Evolutionary conservation across 768 basidiomycete genomes (phyloP), one percentile per base, ranked within the genome.

Genomic region (Tricholoma furcatifolium): DNA sequence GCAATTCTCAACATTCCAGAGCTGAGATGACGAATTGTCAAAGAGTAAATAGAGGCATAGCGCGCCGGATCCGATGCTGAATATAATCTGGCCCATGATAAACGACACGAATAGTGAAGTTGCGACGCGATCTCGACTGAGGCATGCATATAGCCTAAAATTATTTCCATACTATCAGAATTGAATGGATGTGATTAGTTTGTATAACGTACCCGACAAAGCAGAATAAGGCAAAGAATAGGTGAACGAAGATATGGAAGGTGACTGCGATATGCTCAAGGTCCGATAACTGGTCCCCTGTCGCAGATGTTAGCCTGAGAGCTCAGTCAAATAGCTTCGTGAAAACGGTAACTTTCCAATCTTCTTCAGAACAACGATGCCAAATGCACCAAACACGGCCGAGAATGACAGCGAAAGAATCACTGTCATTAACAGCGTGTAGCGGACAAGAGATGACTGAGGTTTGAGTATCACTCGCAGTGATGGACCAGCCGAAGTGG

Each of bases 41-140:
- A 70, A 70, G 10, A 68, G 60, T 32, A 65, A 45, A 20, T 60
- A 60, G n/a, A 70, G 59, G 57, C 58, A 64, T 12, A 65, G 47
- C n/a, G 59, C 61, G 11, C 69, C 67, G 11, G 64, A 65, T 17
- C 51, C 61, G 18, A 70, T 44, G 42, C 61, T 62, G 55, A 70
- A 67, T 4, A 65, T 53, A 15, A 68, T 43, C 36, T 68, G 66
- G 31, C 64, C 67, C 23, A 66, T 43, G 38, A 68, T 52, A 35
- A 65, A 53, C 17, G 60, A 61, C 14, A 47, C 57, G 50, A 61
- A 61, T 10, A 60, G 24, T 3, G 61, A 60, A 6, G 51, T 51
- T n/a, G 45, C 53, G 6, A 17, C 53, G 27, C 40, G 30, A 24
- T 43, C 43, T 46, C 51, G 50, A 39, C 41, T 48, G 17, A 60